Percentiles rank a stretch among this genome's conserved stretches.
phyloP scores from a whole-genome alignment of 225 moss, liverwort and hornwort species.

The Sphagnum contortum region DNA sequence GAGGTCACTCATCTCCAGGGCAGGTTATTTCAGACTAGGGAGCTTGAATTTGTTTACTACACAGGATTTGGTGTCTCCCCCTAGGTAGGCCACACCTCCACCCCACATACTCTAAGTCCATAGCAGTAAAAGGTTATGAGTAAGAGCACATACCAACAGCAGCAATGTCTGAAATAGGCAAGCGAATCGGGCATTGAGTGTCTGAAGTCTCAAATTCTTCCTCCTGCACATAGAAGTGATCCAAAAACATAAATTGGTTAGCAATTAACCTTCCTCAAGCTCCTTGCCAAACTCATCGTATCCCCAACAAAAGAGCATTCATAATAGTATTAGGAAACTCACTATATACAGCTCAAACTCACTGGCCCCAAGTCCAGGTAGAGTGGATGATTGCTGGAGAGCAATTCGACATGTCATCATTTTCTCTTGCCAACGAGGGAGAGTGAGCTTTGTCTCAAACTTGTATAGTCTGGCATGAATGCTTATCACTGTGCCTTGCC shows the following conservation, averaged over 20 bases:
- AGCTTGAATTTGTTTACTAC: too few relatives aligned
- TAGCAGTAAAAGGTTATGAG: too few relatives aligned
- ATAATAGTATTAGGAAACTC: too few relatives aligned
- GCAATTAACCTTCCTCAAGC: too few relatives aligned
- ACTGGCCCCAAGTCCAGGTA: slow-evolving; percentile 27
- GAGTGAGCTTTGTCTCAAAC: slow-evolving; percentile 46
- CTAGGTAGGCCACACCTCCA: too few relatives aligned
- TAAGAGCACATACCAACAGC: slow-evolving; percentile 29
- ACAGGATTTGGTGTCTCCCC: too few relatives aligned
- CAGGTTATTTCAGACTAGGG: too few relatives aligned
- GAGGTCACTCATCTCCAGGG: too few relatives aligned
- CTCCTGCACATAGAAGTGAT: slow-evolving; percentile 19
- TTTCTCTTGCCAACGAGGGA: slow-evolving; percentile 61
- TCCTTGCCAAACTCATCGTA: too few relatives aligned
- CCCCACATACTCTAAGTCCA: too few relatives aligned
- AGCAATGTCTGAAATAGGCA: slow-evolving; percentile 37
- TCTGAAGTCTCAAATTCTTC: slow-evolving; percentile 32
- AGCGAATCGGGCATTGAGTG: slow-evolving; percentile 12
- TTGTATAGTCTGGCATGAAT: slow-evolving; percentile 45
- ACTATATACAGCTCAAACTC: slow-evolving; percentile 34
- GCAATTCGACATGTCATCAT: slow-evolving; percentile 35
- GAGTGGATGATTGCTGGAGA: slow-evolving; percentile 23
- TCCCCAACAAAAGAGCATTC: too few relatives aligned
- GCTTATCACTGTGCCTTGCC: slow-evolving; percentile 33
- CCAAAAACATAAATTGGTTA: too few relatives aligned